phyloP scores from a whole-genome alignment of 2,329 filamentous ascomycete species.

The Beauveria rudraprayagi region DNA sequence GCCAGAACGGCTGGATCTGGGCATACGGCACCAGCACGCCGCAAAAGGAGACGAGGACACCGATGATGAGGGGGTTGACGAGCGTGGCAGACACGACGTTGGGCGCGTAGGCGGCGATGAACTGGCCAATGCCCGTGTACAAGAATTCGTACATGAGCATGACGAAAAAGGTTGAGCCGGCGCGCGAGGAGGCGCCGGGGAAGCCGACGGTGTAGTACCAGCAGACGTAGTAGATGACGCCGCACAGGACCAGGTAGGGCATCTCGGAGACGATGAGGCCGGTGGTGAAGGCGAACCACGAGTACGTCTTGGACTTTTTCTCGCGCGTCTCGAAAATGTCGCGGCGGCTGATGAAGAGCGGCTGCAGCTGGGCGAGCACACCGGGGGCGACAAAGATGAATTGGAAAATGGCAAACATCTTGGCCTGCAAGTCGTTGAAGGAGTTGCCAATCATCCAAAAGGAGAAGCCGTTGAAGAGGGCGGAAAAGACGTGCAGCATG shows the following conservation, averaged over 20 bases:
- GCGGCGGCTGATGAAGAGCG: slow-evolving; percentile 47
- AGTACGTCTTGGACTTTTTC: slow-evolving; percentile 54
- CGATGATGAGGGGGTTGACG: slow-evolving; percentile 47
- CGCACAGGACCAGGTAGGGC: slow-evolving; percentile 37
- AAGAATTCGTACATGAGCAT: slow-evolving; percentile 53
- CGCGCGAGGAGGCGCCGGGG: slow-evolving; percentile 31
- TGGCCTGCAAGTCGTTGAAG: slow-evolving; percentile 42
- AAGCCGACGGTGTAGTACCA: slow-evolving; percentile 54
- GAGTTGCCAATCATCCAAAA: slow-evolving; percentile 52
- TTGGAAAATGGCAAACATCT: slow-evolving; percentile 53
- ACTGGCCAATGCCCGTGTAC: slow-evolving; percentile 54
- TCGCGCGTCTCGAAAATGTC: slow-evolving; percentile 52
- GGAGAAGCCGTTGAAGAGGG: slow-evolving; percentile 53
- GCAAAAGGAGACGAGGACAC: slow-evolving; percentile 60
- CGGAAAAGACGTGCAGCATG: slow-evolving; percentile 43
- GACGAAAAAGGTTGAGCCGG: slow-evolving; percentile 45
- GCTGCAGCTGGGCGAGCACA: slow-evolving; percentile 50
- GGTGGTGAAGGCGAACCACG: slow-evolving; percentile 50
- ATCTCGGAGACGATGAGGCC: slow-evolving; percentile 42
- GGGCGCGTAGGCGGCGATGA: slow-evolving; percentile 54
- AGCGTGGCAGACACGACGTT: slow-evolving; percentile 52
- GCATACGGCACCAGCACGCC: slow-evolving; percentile 64
- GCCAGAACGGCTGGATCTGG: slow-evolving; percentile 59
- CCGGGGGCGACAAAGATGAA: slow-evolving; percentile 55
- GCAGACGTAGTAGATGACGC: slow-evolving; percentile 40